Conservation (phyloP, 2,329 filamentous ascomycete genomes). For the Aspergillus candidus region DNA sequence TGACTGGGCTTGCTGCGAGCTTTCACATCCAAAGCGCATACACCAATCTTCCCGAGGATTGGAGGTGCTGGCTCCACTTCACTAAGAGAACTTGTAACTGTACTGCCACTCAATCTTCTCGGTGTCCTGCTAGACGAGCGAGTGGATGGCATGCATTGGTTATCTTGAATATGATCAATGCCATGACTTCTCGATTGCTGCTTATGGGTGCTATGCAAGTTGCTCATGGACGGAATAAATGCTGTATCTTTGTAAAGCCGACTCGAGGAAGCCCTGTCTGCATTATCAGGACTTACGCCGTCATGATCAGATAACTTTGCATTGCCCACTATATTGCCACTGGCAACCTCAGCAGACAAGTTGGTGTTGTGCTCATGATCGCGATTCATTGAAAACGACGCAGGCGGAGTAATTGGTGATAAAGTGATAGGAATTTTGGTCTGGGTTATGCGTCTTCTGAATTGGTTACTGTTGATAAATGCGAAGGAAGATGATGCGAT, state of each 20-base stretch:
- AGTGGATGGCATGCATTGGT: conserved; percentile 33
- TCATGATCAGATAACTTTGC: conserved; percentile 1
- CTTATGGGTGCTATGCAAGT: conserved; percentile 6
- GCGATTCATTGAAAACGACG: too few relatives aligned
- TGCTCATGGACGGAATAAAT: conserved; percentile 10
- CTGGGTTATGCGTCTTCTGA: not conserved
- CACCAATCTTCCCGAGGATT: conserved; percentile 66
- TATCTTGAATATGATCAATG: conserved; percentile 20
- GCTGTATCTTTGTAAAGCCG: conserved; percentile 14
- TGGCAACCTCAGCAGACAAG: not conserved
- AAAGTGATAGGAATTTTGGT: too few relatives aligned
- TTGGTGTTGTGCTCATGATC: too few relatives aligned
- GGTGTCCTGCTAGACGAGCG: conserved; percentile 63
- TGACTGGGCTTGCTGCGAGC: conserved; percentile 94
- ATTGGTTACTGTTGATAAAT: not conserved
- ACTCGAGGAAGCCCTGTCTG: conserved; percentile 11
- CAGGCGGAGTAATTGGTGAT: too few relatives aligned
- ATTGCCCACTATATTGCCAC: conserved; percentile 3
- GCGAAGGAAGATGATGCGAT: not conserved
- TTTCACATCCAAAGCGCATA: conserved; percentile 93
- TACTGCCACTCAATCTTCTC: conserved; percentile 74
- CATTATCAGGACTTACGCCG: conserved; percentile 7
- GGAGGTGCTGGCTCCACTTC: conserved; percentile 44
- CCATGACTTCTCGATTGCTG: conserved; percentile 14
- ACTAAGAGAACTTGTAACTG: conserved; percentile 73